phyloP scores from a whole-genome alignment of 1,284 basidiomycete species.

The Ceratorhiza oryzae-sativae region DNA sequence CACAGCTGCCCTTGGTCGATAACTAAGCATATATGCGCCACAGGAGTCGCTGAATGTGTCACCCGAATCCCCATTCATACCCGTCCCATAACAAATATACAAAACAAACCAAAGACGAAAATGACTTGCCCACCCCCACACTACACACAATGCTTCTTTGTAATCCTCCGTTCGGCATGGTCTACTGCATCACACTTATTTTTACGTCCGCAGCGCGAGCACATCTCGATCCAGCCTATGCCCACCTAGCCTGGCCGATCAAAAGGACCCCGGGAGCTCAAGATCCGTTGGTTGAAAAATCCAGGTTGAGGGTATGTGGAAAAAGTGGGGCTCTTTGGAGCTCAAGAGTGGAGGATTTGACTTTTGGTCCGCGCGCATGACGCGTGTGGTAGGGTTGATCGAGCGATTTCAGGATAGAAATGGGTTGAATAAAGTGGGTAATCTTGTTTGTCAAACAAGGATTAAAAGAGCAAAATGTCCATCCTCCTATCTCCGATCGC shows the following conservation, averaged over 20 bases:
- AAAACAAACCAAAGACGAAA: too few species aligned
- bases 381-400: background rate
- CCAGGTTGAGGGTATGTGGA: background rate
- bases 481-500: too few species aligned
- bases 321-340: background rate
- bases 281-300: background rate
- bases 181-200: background rate
- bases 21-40: too few species aligned
- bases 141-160: too few species aligned
- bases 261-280: background rate
- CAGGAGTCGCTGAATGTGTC: too few species aligned
- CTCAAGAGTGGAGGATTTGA: background rate
- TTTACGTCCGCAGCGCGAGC: background rate
- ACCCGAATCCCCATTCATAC: too few species aligned
- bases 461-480: too few species aligned
- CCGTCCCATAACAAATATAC: too few species aligned
- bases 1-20: too few species aligned
- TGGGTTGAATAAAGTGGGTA: background rate
- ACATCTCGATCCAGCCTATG: background rate
- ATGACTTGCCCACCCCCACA: too few species aligned
- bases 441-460: background rate
- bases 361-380: background rate
- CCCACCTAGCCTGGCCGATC: conserved; percentile 6
- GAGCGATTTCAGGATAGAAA: background rate
- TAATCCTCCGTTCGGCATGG: too few species aligned